Conservation (phyloP, 2,329 filamentous ascomycete genomes). For the Fusarium sp. region DNA sequence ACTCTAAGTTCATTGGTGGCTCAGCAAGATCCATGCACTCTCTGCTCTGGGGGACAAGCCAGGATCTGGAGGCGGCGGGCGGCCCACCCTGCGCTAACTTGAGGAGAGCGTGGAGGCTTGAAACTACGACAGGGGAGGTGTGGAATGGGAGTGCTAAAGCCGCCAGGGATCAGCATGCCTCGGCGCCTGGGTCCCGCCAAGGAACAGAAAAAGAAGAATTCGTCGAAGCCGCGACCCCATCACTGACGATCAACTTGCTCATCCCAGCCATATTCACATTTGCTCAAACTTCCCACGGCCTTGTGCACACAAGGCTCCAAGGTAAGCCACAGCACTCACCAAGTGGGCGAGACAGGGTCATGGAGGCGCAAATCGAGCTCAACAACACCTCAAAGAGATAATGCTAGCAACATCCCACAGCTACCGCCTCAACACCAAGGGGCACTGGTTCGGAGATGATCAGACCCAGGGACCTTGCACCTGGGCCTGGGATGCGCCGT, state of each 20-base stretch:
- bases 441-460: conserved; percentile 40
- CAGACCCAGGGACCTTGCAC: conserved; percentile 39
- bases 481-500: conserved; percentile 27
- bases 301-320: background rate
- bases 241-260: conserved; percentile 27
- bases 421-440: conserved; percentile 18
- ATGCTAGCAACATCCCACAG: conserved; percentile 8
- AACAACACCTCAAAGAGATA: background rate
- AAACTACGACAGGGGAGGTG: conserved; percentile 28
- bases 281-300: background rate
- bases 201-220: conserved; percentile 48
- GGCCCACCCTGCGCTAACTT: conserved; percentile 31
- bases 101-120: conserved; percentile 30
- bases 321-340: background rate
- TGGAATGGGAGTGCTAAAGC: conserved; percentile 34
- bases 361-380: background rate
- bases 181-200: conserved; percentile 38
- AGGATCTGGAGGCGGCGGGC: conserved; percentile 25
- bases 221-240: conserved; percentile 32
- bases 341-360: background rate
- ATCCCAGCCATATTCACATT: background rate
- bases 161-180: conserved; percentile 39
- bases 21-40: conserved; percentile 21
- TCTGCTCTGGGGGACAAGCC: conserved; percentile 21
- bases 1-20: conserved; percentile 25